Evolutionary conservation across 257 asterid genomes (phyloP).

Genomic region (Haberlea rhodopensis): DNA sequence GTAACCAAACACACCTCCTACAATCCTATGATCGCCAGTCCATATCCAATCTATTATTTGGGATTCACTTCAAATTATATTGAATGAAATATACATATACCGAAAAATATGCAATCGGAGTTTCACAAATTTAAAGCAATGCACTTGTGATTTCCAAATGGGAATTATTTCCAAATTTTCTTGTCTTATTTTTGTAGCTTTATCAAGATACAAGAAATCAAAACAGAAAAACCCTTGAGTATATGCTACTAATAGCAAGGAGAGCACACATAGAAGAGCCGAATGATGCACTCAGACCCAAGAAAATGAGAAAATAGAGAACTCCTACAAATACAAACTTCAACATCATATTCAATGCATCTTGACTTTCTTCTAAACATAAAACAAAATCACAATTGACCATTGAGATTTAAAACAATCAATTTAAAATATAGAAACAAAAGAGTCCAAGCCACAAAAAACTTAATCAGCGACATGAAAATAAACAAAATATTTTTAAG

Average conservation of each 20-base stretch:
- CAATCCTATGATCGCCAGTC: no score
- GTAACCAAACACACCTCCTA: no score
- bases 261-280: neutral
- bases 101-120: neutral
- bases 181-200: no score
- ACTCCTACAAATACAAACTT: neutral
- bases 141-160: neutral
- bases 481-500: no score
- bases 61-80: no score
- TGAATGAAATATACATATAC: no score
- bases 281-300: neutral
- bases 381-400: neutral
- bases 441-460: no score
- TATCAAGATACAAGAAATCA: neutral
- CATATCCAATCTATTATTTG: no score
- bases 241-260: neutral
- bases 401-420: neutral
- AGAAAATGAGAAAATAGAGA: constrained; percentile 16
- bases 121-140: neutral
- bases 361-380: neutral
- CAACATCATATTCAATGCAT: neutral
- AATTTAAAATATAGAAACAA: constrained; percentile 3
- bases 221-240: neutral
- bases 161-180: no score
- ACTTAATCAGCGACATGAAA: no score